Conservation (phyloP, 1,284 basidiomycete species). For the Calocybe gambosa region DNA sequence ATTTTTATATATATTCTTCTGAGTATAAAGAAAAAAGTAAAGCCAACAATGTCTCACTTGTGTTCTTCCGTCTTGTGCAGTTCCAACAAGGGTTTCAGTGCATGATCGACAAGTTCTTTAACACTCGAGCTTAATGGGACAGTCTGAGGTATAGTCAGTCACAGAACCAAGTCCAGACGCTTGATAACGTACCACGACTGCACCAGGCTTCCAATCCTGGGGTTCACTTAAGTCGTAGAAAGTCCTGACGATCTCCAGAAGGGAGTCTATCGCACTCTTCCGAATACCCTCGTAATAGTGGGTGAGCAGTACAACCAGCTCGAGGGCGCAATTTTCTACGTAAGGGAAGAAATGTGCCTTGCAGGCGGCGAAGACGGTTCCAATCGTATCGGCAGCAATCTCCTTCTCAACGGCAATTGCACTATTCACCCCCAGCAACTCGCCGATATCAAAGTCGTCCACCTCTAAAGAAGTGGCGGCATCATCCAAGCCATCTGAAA, state of each 20-base stretch:
- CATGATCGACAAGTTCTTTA: constrained; percentile 75
- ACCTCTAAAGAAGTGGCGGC: constrained; percentile 63
- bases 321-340: constrained; percentile 74
- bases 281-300: constrained; percentile 99
- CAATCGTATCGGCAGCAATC: constrained; percentile 95
- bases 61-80: constrained; percentile 96
- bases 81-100: constrained; percentile 75
- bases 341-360: constrained; percentile 87
- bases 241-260: constrained; percentile 87
- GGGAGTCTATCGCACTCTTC: constrained; percentile 86
- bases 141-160: constrained; percentile 23
- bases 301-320: constrained; percentile 76
- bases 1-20: no score
- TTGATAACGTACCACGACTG: constrained; percentile 43
- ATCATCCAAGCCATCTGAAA: constrained; percentile 41
- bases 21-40: no score
- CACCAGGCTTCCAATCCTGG: constrained; percentile 79
- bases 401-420: constrained; percentile 99
- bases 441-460: constrained; percentile 83
- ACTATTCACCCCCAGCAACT: constrained; percentile 87
- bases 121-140: constrained; percentile 72
- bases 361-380: constrained; percentile 85
- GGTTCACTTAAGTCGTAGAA: constrained; percentile 89
- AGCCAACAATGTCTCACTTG: no score
- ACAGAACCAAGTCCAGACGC: constrained; percentile 1